Evolutionary conservation across 495 filamentous ascomycete genomes (phyloP), one percentile per base, ranked within the genome.

Genomic region (Annulohypoxylon maeteangense): DNA sequence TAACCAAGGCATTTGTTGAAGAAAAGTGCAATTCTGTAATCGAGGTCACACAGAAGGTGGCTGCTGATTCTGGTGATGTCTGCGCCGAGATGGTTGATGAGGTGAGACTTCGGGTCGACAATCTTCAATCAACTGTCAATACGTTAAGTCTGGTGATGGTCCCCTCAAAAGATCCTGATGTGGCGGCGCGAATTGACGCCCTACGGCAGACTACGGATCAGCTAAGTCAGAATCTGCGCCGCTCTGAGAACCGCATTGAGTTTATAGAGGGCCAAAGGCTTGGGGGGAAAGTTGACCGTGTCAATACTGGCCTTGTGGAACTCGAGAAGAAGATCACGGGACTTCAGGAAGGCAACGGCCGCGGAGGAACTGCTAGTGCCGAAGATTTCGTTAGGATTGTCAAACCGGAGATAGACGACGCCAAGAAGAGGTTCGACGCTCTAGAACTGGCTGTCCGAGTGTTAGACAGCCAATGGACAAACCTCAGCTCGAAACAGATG

Each of bases 401-500:
- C 20, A 70, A 38, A 25, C 14, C 62, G 0, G 53, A 68, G 14
- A n/a, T 74, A 6, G 62, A 67, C 3, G 62, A 74, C 0, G 42
- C 40, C 25, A 63, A 44, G 22, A 62, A 29, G 29, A 70, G 61
- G 44, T 11, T 75, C 4, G 54, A 53, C 6, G 54, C 65, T 0
- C 23, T 75, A 7, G 74, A 76, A 6, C 22, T 68, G 16, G 14
- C 45, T 31, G 22, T 72, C 11, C 31, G 61, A 62, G 27, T 53
- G 0, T 23, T 78, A 20, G 68, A 78, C n/a, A 25, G 2, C 1
- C 73, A 74, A 20, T 75, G 66, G 65, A 56, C 71, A 12, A 76
- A 76, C 20, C 10, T 76, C 10, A 70, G 48, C 27, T 70, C 75
- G 4, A 75, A 63, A 14, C 62, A 74, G 20, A 70, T 78, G 50